Conservation (phyloP, 345 rosid species). For the Gossypium ekmanianum region DNA sequence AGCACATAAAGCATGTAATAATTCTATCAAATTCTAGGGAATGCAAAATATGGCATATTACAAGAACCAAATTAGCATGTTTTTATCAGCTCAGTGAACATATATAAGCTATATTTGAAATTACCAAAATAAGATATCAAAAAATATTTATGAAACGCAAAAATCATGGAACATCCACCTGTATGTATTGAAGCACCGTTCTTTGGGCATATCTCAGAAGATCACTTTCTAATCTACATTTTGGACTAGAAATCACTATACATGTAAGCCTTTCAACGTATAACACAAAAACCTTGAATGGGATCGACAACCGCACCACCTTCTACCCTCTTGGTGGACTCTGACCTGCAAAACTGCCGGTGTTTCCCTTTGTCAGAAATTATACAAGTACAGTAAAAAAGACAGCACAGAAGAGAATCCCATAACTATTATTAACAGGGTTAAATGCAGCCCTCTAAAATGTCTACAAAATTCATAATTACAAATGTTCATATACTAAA, state of each 20-base stretch:
- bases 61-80: constrained; percentile 6
- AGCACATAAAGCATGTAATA: not conserved
- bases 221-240: constrained; percentile 28
- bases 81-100: constrained; percentile 11
- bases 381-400: not conserved
- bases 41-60: not conserved
- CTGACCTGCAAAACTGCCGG: constrained; percentile 28
- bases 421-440: not conserved
- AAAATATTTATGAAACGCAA: constrained; percentile 18
- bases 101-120: constrained; percentile 22
- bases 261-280: constrained; percentile 23
- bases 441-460: not conserved
- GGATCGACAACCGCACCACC: constrained; percentile 13
- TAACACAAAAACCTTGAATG: constrained; percentile 10
- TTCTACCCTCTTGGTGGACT: constrained; percentile 12
- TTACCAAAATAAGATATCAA: constrained; percentile 11
- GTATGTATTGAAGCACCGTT: constrained; percentile 11
- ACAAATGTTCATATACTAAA: not conserved
- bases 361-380: not conserved
- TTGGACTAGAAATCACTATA: constrained; percentile 29
- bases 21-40: not conserved
- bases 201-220: constrained; percentile 11
- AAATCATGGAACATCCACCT: constrained; percentile 23
- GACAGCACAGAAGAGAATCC: not conserved
- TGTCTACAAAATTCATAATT: not conserved